These are phyloP conservation scores for Colletotrichum scovillei DNA, from an alignment of 2,329 filamentous ascomycete species.

Conservation along the genomic window DNA sequence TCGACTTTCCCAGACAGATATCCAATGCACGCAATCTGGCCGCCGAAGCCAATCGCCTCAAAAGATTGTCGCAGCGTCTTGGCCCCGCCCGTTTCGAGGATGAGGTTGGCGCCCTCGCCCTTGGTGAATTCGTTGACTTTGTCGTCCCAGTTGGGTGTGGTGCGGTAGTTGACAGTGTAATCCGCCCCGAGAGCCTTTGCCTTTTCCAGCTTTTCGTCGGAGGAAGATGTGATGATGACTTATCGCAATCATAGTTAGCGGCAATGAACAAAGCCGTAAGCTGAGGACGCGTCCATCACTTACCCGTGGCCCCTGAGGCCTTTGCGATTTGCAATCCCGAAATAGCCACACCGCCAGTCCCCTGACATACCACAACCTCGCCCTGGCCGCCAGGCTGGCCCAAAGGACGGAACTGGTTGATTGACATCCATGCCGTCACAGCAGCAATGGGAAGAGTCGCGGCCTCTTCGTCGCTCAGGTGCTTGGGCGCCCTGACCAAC, in stretches of 20 bases:
- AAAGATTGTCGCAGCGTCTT: conserved; percentile 64
- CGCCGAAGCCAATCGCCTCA: conserved; percentile 64
- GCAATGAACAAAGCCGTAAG: conserved; percentile 49
- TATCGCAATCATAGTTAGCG: conserved; percentile 44
- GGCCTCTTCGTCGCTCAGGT: conserved; percentile 70
- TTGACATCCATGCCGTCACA: conserved; percentile 73
- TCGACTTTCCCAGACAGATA: conserved; percentile 66
- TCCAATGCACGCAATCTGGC: conserved; percentile 63
- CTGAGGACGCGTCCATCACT: conserved; percentile 37
- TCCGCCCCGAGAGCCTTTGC: conserved; percentile 63
- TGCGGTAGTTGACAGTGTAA: conserved; percentile 65
- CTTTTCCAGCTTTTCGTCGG: conserved; percentile 60
- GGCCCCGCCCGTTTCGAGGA: conserved; percentile 67
- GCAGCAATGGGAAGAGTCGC: conserved; percentile 70
- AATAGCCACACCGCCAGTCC: conserved; percentile 65
- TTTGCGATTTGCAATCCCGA: conserved; percentile 65
- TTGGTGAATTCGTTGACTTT: conserved; percentile 58
- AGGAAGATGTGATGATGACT: conserved; percentile 67
- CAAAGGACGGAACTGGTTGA: conserved; percentile 69
- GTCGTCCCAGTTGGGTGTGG: conserved; percentile 62
- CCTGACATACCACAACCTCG: conserved; percentile 62
- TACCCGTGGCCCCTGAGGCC: conserved; percentile 60
- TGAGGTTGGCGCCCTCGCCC: conserved; percentile 61
- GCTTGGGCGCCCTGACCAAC: conserved; percentile 66
- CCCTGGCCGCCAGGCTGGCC: conserved; percentile 60